Conservation (phyloP, 495 filamentous ascomycete genomes). For the Neurospora sp. region DNA sequence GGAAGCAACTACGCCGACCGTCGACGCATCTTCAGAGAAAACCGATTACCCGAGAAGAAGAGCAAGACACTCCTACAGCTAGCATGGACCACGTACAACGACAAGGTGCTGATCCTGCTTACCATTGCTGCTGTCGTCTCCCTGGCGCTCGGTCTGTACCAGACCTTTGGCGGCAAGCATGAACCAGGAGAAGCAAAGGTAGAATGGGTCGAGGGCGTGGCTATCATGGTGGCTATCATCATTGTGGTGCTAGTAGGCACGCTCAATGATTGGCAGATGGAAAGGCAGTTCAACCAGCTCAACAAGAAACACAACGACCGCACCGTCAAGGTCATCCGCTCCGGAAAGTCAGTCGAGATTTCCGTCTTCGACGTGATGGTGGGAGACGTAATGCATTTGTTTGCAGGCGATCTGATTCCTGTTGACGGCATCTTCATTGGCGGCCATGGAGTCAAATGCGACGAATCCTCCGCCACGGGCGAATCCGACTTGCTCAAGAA, state of each 20-base stretch:
- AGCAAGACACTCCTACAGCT: constrained; percentile 59
- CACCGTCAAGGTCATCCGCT: constrained; percentile 67
- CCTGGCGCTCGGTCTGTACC: constrained; percentile 66
- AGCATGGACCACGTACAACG: constrained; percentile 79
- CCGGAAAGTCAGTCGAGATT: constrained; percentile 60
- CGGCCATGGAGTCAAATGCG: constrained; percentile 67
- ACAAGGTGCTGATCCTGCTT: constrained; percentile 70
- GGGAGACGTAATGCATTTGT: constrained; percentile 64
- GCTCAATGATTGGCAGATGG: constrained; percentile 71
- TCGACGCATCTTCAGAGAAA: constrained; percentile 57
- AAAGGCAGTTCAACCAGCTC: constrained; percentile 68
- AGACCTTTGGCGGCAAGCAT: constrained; percentile 41
- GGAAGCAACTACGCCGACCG: constrained; percentile 47
- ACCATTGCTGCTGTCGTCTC: constrained; percentile 63
- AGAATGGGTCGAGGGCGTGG: constrained; percentile 75
- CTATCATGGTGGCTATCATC: constrained; percentile 65
- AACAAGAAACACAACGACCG: constrained; percentile 75
- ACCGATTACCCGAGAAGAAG: constrained; percentile 65
- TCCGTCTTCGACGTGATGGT: constrained; percentile 64
- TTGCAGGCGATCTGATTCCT: constrained; percentile 63
- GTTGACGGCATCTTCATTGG: constrained; percentile 66
- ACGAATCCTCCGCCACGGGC: constrained; percentile 75
- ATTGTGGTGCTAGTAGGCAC: constrained; percentile 69
- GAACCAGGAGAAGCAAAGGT: constrained; percentile 40
- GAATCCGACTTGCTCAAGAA: constrained; percentile 78